These are phyloP conservation scores for Stemphylium lycopersici DNA, from an alignment of 2,329 filamentous ascomycete genomes.

Conservation along the genomic window DNA sequence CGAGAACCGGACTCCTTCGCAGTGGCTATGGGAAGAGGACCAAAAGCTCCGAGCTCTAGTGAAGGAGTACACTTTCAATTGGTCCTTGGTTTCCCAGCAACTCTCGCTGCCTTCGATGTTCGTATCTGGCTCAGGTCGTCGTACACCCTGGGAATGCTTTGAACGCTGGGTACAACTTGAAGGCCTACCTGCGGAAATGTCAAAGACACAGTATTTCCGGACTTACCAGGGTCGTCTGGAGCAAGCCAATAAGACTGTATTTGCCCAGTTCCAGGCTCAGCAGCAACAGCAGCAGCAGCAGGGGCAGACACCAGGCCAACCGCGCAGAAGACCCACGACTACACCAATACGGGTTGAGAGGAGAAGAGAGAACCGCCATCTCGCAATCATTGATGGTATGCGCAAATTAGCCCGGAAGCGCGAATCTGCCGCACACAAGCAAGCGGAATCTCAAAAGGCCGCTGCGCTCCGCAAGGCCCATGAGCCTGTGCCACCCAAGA, in stretches of 20 bases:
- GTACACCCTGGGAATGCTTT: slow-evolving; percentile 98
- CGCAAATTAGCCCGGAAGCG: slow-evolving; percentile 93
- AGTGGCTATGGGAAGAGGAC: slow-evolving; percentile 90
- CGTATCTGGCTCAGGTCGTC: slow-evolving; percentile 82
- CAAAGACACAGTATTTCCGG: slow-evolving; percentile 94
- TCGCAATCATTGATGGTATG: slow-evolving; percentile 92
- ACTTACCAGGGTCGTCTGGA: slow-evolving; percentile 69
- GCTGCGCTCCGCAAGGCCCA: slow-evolving; percentile 83
- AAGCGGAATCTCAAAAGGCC: slow-evolving; percentile 73
- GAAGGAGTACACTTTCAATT: slow-evolving; percentile 95
- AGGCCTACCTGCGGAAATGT: slow-evolving; percentile 89
- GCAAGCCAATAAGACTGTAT: slow-evolving; percentile 64
- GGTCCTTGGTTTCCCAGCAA: slow-evolving; percentile 89
- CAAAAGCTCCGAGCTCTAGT: slow-evolving; percentile 86
- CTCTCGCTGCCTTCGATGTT: slow-evolving; percentile 76
- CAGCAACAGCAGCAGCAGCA: slow-evolving; percentile 62
- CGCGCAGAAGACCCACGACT: slow-evolving; percentile 70
- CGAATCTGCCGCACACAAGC: slow-evolving; percentile 83
- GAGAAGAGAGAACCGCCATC: slow-evolving; percentile 81
- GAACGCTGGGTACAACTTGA: slow-evolving; percentile 95
- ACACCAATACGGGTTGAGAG: slow-evolving; percentile 83
- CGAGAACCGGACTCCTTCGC: slow-evolving; percentile 82
- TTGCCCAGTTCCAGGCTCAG: slow-evolving; percentile 63
- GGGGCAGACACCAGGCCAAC: slow-evolving; percentile 56
- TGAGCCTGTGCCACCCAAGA: slow-evolving; percentile 67